Conservation (phyloP, 768 basidiomycete genomes). For the Fomitopsis pulvina region DNA sequence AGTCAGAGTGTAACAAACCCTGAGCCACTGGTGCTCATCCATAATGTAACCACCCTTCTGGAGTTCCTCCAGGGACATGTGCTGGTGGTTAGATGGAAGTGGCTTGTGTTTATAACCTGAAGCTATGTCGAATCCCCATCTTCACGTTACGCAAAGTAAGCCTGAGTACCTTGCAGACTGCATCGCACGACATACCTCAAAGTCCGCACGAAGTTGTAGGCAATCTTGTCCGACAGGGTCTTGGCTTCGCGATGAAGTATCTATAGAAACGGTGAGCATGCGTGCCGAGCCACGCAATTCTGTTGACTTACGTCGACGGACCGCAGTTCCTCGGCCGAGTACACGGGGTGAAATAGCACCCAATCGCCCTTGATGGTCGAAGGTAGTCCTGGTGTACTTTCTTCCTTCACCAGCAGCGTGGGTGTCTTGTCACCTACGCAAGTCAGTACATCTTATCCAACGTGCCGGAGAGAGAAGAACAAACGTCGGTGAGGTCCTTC, state of each 20-base stretch:
- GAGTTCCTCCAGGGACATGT: constrained; percentile 68
- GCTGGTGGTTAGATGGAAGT: constrained; percentile 46
- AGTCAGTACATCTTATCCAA: not conserved
- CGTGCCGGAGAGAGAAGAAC: not conserved
- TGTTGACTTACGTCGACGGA: constrained; percentile 57
- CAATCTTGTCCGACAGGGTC: constrained; percentile 69
- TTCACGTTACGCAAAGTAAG: constrained; percentile 15
- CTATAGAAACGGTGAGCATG: constrained; percentile 27
- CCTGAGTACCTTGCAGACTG: no score
- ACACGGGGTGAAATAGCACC: constrained; percentile 93
- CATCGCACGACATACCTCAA: constrained; percentile 43
- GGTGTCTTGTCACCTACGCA: constrained; percentile 1
- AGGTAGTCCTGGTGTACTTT: not conserved
- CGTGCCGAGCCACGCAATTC: no score
- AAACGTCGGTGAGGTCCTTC: constrained; percentile 32
- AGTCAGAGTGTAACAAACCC: constrained; percentile 37
- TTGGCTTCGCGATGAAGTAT: constrained; percentile 63
- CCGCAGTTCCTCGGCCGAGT: constrained; percentile 64
- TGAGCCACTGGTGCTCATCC: constrained; percentile 71
- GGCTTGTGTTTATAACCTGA: constrained; percentile 79
- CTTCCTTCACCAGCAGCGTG: not conserved
- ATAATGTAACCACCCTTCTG: constrained; percentile 69
- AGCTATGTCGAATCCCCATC: constrained; percentile 74
- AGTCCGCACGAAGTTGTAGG: constrained; percentile 53
- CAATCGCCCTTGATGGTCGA: constrained; percentile 53